Percentiles rank a stretch among this genome's conserved stretches.
Conservation (phyloP, 2,329 filamentous ascomycete species). For the Aspergillus sp. region DNA sequence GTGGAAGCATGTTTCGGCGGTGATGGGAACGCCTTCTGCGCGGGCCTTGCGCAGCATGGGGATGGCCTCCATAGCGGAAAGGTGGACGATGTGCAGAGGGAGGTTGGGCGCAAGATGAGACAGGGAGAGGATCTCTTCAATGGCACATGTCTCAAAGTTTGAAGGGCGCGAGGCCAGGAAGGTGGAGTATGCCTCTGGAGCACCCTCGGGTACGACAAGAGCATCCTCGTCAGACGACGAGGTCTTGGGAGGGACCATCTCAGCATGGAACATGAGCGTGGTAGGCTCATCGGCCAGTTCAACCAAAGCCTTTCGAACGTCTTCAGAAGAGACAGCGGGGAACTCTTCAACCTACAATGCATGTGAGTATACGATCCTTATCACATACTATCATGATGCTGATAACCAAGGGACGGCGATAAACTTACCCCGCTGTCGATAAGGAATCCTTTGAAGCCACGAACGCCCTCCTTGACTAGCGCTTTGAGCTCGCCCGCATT, state of each 20-base stretch:
- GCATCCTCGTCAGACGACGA: conserved; percentile 67
- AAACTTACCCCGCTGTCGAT: conserved; percentile 88
- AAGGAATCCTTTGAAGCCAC: conserved; percentile 96
- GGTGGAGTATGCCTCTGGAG: conserved; percentile 78
- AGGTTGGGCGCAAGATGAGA: conserved; percentile 79
- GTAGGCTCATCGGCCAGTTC: conserved; percentile 81
- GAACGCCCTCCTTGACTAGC: conserved; percentile 81
- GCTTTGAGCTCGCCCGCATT: conserved; percentile 79
- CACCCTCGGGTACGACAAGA: conserved; percentile 71
- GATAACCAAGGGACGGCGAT: not conserved
- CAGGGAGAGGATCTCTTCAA: conserved; percentile 82
- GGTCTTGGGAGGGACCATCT: conserved; percentile 91
- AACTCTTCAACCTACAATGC: conserved; percentile 82
- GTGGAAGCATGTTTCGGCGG: conserved; percentile 94
- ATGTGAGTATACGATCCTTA: conserved; percentile 19
- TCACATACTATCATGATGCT: not conserved
- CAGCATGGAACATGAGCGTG: conserved; percentile 98
- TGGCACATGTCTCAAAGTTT: conserved; percentile 86
- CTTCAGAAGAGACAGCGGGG: conserved; percentile 79
- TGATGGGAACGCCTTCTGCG: conserved; percentile 76
- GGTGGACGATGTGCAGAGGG: conserved; percentile 89
- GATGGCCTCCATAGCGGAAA: conserved; percentile 87
- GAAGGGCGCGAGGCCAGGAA: conserved; percentile 91
- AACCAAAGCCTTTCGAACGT: conserved; percentile 79
- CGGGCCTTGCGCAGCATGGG: conserved; percentile 78